phyloP scores from a whole-genome alignment of 371 early-diverging fungal species.

The Mortierella sp. region DNA sequence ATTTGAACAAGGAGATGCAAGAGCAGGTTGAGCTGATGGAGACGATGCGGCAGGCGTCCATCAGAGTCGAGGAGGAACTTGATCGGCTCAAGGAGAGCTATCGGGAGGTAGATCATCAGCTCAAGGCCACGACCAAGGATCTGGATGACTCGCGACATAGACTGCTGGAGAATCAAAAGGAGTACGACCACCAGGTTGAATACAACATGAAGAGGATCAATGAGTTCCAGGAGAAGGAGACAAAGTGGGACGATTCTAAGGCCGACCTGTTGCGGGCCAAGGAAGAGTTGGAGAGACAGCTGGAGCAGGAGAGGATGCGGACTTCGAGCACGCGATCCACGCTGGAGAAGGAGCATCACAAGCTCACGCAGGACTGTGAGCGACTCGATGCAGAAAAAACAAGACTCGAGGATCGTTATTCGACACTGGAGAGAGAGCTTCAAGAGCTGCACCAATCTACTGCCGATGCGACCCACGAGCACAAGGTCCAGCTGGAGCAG shows the following conservation, averaged over 20 bases:
- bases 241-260: conserved; percentile 32
- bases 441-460: conserved; percentile 6
- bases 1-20: conserved; percentile 97
- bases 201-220: conserved; percentile 46
- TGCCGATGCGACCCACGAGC: conserved; percentile 5
- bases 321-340: conserved; percentile 10
- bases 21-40: conserved; percentile 90
- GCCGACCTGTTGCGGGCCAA: conserved; percentile 23
- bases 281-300: conserved; percentile 16
- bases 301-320: conserved; percentile 28
- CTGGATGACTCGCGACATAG: conserved; percentile 36
- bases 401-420: conserved; percentile 6
- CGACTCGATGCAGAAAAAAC: conserved; percentile 1
- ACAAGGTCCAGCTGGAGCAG: conserved; percentile 3
- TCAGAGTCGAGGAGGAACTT: conserved; percentile 27
- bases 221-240: conserved; percentile 47
- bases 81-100: conserved; percentile 12
- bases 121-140: conserved; percentile 18
- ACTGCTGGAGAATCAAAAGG: conserved; percentile 43
- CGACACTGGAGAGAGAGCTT: conserved; percentile 21
- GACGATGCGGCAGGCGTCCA: conserved; percentile 35
- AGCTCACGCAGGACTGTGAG: conserved; percentile 17
- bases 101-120: conserved; percentile 30
- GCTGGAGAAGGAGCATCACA: conserved; percentile 30
- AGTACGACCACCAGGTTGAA: conserved; percentile 49